phyloP scores from a whole-genome alignment of 1,139 yeast species.

The Chernovozyma sophiae-reginae region DNA sequence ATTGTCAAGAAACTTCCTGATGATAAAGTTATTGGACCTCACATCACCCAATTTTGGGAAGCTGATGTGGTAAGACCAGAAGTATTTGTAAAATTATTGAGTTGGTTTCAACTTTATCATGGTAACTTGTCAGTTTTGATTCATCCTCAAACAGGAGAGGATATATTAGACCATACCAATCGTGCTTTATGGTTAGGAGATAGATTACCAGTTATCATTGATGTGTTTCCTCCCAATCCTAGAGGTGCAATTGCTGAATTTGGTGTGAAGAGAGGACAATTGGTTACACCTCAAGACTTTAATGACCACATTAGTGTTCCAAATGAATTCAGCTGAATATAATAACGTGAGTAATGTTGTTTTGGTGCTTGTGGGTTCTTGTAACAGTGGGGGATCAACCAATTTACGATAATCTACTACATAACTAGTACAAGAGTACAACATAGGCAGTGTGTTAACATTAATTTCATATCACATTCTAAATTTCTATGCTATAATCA shows the following conservation, averaged over 20 bases:
- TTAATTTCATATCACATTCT: too few species aligned
- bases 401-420: too few species aligned
- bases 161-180: constrained; percentile 23
- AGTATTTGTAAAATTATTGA: constrained; percentile 22
- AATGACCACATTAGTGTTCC: constrained; percentile 8
- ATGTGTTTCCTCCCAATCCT: constrained; percentile 14
- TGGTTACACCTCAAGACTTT: constrained; percentile 15
- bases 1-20: constrained; percentile 27
- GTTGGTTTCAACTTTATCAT: constrained; percentile 32
- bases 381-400: too few species aligned
- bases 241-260: constrained; percentile 20
- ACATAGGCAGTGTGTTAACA: too few species aligned
- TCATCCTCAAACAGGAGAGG: constrained; percentile 33
- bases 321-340: neutral
- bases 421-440: too few species aligned
- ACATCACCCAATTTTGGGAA: constrained; percentile 31
- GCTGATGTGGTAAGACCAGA: constrained; percentile 31
- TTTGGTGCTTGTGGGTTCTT: too few species aligned
- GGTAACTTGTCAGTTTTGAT: constrained; percentile 27
- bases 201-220: constrained; percentile 18
- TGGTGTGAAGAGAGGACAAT: constrained; percentile 22
- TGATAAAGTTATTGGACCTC: constrained; percentile 28
- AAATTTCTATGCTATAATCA: too few species aligned
- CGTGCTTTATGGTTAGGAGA: constrained; percentile 31
- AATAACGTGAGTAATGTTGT: too few species aligned